Base-by-base conservation (phyloP, 345 rosid genomes). In the Microcos paniculata region DNA sequence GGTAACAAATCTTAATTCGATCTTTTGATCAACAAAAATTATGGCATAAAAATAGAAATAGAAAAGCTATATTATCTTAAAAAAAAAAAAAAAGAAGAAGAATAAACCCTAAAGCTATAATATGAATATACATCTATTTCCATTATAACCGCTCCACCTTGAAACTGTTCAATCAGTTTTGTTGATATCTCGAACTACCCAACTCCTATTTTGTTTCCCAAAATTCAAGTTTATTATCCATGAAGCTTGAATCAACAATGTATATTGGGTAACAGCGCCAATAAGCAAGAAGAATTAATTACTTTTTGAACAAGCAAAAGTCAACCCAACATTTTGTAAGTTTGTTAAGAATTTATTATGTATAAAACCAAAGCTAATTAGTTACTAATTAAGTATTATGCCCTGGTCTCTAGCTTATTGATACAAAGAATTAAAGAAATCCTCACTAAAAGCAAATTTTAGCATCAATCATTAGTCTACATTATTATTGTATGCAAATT, bases 381-480 rank as follows among this genome's bases (percentile, higher is more conserved):
- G n/a, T n/a, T n/a, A n/a, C n/a, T n/a, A n/a, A n/a, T n/a, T n/a
- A n/a, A n/a, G n/a, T n/a, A n/a, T n/a, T n/a, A 19, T 67, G 16
- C 45, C 12, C 6, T 31, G 65, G 45, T 62, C 24, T 62, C 24
- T 31, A 33, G 18, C 40, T 48, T 7, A 69, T 31, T 26, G 3
- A 19, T 4, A 51, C 51, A 43, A 43, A 24, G 10, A 59, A 45
- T 16, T 24, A 43, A 43, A 24, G 10, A 59, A 45, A 26, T 24
- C 65, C 40, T 73, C 14, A 30, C 4, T n/a, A 46, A 61, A n/a
- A n/a, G 43, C 56, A 59, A 12, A 73, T 31, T 30, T 48, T 61
- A n/a, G 24, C 59, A 62, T 15, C 77, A 74, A 71, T 71, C 49
- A 71, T 67, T 67, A 81, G 52, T 79, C 53, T 33, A 73, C 26